Percentiles rank a stretch among this genome's conserved stretches.
Conservation (phyloP, 129 eudicot genomes). For the Lonicera japonica region DNA sequence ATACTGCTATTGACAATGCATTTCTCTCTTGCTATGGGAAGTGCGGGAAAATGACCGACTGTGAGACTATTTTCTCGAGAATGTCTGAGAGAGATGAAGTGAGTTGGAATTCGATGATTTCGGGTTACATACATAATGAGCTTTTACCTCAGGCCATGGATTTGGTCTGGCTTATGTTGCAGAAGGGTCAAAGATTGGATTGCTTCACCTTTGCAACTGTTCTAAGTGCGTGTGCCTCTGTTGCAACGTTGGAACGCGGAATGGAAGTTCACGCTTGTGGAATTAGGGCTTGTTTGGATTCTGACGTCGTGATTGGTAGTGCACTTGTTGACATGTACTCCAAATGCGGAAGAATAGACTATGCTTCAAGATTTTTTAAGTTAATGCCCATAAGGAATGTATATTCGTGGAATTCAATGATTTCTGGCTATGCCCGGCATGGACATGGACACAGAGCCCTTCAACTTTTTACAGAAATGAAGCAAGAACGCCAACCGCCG, state of each 20-base stretch:
- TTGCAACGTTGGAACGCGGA: constrained; percentile 90
- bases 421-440: constrained; percentile 87
- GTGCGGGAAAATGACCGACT: constrained; percentile 53
- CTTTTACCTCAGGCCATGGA: constrained; percentile 55
- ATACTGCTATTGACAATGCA: constrained; percentile 50
- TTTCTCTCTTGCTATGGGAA: constrained; percentile 75
- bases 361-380: constrained; percentile 59
- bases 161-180: constrained; percentile 61
- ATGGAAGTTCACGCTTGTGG: constrained; percentile 94
- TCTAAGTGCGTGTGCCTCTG: constrained; percentile 95
- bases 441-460: constrained; percentile 72
- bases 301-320: constrained; percentile 86
- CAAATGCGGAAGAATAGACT: constrained; percentile 88
- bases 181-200: constrained; percentile 64
- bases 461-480: constrained; percentile 48
- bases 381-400: constrained; percentile 58
- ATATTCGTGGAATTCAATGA: constrained; percentile 93
- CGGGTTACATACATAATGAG: constrained; percentile 75
- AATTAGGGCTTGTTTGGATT: constrained; percentile 61
- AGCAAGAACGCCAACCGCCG: constrained; percentile 48
- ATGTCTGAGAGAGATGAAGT: constrained; percentile 63
- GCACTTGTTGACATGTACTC: constrained; percentile 87
- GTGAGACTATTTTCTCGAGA: constrained; percentile 63
- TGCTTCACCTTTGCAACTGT: constrained; percentile 83
- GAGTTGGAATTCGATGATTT: constrained; percentile 87